Evolutionary conservation across 1,139 yeast species (phyloP).

Genomic region (Lodderomyces margitis): DNA sequence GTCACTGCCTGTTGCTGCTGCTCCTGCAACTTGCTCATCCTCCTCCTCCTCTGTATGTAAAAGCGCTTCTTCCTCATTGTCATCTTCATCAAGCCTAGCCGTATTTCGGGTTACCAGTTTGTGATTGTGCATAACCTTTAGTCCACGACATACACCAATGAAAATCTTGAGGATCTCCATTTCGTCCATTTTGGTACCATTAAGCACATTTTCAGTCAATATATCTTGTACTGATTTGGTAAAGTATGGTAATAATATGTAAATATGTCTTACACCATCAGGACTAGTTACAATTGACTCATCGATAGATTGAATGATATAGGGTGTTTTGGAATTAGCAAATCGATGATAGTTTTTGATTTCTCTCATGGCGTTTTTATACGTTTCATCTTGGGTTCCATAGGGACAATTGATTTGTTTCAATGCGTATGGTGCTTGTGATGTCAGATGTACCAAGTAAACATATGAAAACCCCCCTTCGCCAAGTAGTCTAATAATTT

Average conservation of each 20-base stretch:
- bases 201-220: constrained; percentile 62
- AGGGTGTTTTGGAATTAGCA: constrained; percentile 50
- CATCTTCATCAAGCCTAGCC: constrained; percentile 24
- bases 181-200: constrained; percentile 49
- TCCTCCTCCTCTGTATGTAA: constrained; percentile 7
- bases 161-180: constrained; percentile 59
- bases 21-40: constrained; percentile 13
- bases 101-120: constrained; percentile 27
- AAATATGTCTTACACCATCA: constrained; percentile 78
- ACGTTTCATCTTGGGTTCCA: constrained; percentile 67
- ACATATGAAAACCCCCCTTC: constrained; percentile 92
- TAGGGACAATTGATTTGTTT: constrained; percentile 87
- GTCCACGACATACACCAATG: constrained; percentile 70
- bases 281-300: constrained; percentile 67
- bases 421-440: constrained; percentile 60
- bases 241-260: constrained; percentile 76
- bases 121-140: constrained; percentile 73
- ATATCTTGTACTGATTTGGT: constrained; percentile 72
- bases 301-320: constrained; percentile 67
- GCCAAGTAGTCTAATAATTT: constrained; percentile 69
- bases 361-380: constrained; percentile 67
- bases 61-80: constrained; percentile 24
- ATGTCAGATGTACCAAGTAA: constrained; percentile 61
- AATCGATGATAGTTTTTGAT: constrained; percentile 74
- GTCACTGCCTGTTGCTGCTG: constrained; percentile 9